Conservation (phyloP, 2,329 filamentous ascomycete genomes). For the Cladosporium sp. region DNA sequence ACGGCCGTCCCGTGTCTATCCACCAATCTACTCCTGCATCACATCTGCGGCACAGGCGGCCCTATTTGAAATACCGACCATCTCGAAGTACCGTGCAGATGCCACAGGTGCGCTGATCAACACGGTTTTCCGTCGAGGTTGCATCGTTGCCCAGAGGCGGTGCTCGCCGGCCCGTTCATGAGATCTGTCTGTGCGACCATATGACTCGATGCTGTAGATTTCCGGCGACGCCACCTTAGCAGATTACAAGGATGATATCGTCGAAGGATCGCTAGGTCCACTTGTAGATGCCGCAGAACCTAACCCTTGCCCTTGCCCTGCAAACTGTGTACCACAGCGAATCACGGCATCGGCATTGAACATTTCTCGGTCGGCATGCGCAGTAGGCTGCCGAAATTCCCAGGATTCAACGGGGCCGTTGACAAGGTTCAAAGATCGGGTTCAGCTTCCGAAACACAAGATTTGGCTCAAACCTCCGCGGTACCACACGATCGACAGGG, state of each 20-base stretch:
- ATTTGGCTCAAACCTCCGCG: slow-evolving; percentile 7
- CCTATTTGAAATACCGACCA: neutral
- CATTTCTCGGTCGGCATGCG: neutral
- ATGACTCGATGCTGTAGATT: slow-evolving; percentile 1
- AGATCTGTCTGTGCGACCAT: slow-evolving; percentile 1
- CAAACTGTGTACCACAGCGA: neutral
- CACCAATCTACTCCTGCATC: slow-evolving; percentile 5
- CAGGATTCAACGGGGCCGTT: slow-evolving; percentile 1
- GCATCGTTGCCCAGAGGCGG: neutral
- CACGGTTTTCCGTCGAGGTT: neutral
- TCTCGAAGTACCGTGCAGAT: neutral
- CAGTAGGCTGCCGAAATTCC: slow-evolving; percentile 7
- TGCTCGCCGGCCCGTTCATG: neutral
- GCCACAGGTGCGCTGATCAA: neutral
- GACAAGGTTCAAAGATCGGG: slow-evolving; percentile 13
- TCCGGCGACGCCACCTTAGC: neutral
- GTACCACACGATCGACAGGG: slow-evolving; percentile 11
- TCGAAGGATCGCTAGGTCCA: neutral
- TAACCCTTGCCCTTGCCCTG: neutral
- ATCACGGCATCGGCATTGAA: slow-evolving; percentile 17
- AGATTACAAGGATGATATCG: slow-evolving; percentile 1
- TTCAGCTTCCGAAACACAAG: slow-evolving; percentile 9
- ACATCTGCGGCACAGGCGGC: neutral
- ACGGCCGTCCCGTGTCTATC: neutral
- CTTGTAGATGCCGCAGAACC: neutral